These are phyloP conservation scores for Tetracentron sinense DNA, from an alignment of 164 flowering plant genomes.

Conservation along the genomic window DNA sequence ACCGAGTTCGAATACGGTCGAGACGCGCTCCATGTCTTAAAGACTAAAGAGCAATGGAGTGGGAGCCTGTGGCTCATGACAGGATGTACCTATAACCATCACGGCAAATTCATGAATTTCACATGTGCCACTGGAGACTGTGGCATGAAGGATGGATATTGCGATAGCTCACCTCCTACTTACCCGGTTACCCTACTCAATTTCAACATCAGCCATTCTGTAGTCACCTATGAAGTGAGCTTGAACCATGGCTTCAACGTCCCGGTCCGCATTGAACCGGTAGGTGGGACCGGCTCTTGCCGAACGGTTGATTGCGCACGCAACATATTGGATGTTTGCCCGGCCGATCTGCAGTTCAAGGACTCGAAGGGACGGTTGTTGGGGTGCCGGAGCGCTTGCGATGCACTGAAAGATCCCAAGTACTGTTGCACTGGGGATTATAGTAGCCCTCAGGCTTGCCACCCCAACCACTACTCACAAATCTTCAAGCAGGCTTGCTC, in stretches of 20 bases:
- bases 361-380: neutral
- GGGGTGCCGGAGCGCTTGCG: slow-evolving; percentile 21
- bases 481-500: slow-evolving; percentile 18
- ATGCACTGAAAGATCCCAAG: slow-evolving; percentile 11
- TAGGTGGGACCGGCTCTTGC: slow-evolving; percentile 2
- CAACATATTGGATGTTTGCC: slow-evolving; percentile 7
- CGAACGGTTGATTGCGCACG: neutral
- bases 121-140: slow-evolving; percentile 17
- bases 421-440: slow-evolving; percentile 19
- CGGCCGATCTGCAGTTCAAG: neutral
- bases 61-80: slow-evolving; percentile 12
- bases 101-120: neutral
- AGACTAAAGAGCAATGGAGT: slow-evolving; percentile 6
- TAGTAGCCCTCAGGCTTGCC: slow-evolving; percentile 10
- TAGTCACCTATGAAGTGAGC: slow-evolving; percentile 30
- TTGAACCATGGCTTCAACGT: slow-evolving; percentile 18
- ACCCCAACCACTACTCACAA: slow-evolving; percentile 3
- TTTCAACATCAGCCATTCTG: slow-evolving; percentile 3
- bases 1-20: neutral
- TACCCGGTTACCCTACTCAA: slow-evolving; percentile 12
- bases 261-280: neutral
- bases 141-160: neutral
- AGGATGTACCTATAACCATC: slow-evolving; percentile 10
- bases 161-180: slow-evolving; percentile 1
- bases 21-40: neutral